phyloP scores from a whole-genome alignment of 495 filamentous ascomycete genomes.

The Penicillium psychrofluorescens region DNA sequence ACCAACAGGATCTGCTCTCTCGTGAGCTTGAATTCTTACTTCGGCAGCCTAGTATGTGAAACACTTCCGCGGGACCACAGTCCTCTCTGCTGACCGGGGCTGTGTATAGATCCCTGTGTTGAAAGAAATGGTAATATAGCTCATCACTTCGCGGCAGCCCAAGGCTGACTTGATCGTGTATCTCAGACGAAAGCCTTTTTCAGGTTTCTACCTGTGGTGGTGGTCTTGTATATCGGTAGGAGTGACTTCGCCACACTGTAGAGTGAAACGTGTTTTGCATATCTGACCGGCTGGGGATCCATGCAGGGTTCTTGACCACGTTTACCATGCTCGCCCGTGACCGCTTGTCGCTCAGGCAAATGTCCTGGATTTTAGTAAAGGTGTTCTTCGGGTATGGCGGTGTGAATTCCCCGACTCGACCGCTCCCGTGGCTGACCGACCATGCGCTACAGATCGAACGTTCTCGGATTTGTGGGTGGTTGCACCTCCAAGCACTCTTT shows the following conservation, averaged over 20 bases:
- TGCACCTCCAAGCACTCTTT: slow-evolving; percentile 4
- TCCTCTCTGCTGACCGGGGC: slow-evolving; percentile 16
- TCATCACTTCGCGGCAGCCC: slow-evolving; percentile 2
- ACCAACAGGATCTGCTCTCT: slow-evolving; percentile 68
- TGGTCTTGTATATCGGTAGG: slow-evolving; percentile 68
- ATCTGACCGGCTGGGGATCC: slow-evolving; percentile 9
- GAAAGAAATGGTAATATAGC: slow-evolving; percentile 65
- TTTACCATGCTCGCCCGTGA: slow-evolving; percentile 85
- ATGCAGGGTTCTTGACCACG: slow-evolving; percentile 80
- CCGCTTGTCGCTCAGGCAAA: slow-evolving; percentile 60
- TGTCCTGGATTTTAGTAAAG: slow-evolving; percentile 82
- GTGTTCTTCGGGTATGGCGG: slow-evolving; percentile 62
- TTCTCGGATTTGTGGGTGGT: slow-evolving; percentile 69
- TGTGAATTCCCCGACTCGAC: slow-evolving; percentile 20
- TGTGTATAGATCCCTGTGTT: slow-evolving; percentile 64
- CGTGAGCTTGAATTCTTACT: slow-evolving; percentile 83
- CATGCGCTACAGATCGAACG: slow-evolving; percentile 50
- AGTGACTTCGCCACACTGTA: slow-evolving; percentile 7
- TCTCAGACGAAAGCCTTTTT: slow-evolving; percentile 77
- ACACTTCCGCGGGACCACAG: not conserved
- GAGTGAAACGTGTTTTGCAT: not conserved
- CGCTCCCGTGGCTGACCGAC: slow-evolving; percentile 24
- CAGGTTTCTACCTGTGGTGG: slow-evolving; percentile 83
- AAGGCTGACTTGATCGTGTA: slow-evolving; percentile 18
- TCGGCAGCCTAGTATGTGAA: slow-evolving; percentile 62